A percentile compares a stretch with the other conserved stretches of the same genome.
Conservation (phyloP, 805 yeast genomes). For the Ogataea henricii region DNA sequence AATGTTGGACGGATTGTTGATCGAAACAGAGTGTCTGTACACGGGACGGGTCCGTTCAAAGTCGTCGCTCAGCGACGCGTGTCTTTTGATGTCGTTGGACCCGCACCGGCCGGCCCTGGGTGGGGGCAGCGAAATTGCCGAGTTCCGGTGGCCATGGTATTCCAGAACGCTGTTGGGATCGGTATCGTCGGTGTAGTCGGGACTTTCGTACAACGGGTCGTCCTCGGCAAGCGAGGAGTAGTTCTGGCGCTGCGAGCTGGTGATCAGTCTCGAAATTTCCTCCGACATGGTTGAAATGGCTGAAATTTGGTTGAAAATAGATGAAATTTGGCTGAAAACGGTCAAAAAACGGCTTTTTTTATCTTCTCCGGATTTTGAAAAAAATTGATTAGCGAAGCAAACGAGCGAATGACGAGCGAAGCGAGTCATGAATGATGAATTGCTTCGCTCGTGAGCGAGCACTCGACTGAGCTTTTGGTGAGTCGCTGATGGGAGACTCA, state of each 20-base stretch:
- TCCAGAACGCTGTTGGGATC: constrained; percentile 1
- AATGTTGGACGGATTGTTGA: constrained; percentile 21
- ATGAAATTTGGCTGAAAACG: no score
- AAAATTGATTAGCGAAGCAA: no score
- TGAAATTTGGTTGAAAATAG: no score
- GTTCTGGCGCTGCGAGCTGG: neutral
- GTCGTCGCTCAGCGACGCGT: neutral
- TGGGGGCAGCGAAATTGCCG: constrained; percentile 20
- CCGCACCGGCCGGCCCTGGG: constrained; percentile 15
- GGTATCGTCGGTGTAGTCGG: constrained; percentile 8
- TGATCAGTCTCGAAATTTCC: neutral
- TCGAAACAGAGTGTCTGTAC: constrained; percentile 15
- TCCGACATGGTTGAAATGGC: no score
- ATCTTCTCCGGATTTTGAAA: no score
- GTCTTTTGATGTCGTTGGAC: neutral
- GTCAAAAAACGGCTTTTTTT: no score
- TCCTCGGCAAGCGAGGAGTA: neutral
- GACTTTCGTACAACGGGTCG: constrained; percentile 16
- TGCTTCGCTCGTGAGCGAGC: no score
- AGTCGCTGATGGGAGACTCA: no score
- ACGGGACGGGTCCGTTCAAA: neutral
- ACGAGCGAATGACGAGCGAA: no score
- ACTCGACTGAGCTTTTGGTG: no score
- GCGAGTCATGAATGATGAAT: no score
- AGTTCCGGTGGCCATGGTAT: constrained; percentile 1